Conservation (phyloP, 2,329 filamentous ascomycete genomes). For the Didymosphaeria variabile region DNA sequence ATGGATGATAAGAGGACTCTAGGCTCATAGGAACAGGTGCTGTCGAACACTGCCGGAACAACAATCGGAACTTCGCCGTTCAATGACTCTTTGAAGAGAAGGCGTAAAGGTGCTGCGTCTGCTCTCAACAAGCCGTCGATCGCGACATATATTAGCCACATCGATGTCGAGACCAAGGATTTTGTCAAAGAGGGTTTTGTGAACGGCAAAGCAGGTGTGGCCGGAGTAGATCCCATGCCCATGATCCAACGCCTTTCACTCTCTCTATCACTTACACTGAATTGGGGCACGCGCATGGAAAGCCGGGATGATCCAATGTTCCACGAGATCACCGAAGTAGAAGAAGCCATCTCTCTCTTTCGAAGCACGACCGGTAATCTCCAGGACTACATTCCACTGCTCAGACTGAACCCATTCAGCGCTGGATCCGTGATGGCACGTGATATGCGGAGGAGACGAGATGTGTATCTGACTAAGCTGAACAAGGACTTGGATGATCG, state of each 20-base stretch:
- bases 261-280: constrained; percentile 70
- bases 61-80: constrained; percentile 75
- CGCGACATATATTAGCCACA: constrained; percentile 68
- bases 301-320: constrained; percentile 69
- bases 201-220: constrained; percentile 64
- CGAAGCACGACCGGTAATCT: constrained; percentile 68
- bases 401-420: constrained; percentile 69
- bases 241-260: constrained; percentile 72
- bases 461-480: constrained; percentile 66
- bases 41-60: constrained; percentile 71
- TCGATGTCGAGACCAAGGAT: constrained; percentile 70
- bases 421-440: constrained; percentile 65
- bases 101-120: constrained; percentile 71
- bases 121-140: constrained; percentile 72
- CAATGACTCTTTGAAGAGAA: constrained; percentile 69
- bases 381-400: constrained; percentile 68
- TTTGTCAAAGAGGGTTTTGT: constrained; percentile 69
- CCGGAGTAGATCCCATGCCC: constrained; percentile 70
- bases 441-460: constrained; percentile 68
- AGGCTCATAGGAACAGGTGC: constrained; percentile 54
- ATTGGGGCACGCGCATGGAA: constrained; percentile 71
- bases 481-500: constrained; percentile 68
- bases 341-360: constrained; percentile 68
- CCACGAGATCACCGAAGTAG: constrained; percentile 69
- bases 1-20: neutral